These are phyloP conservation scores for Penicillium brasilianum DNA, from an alignment of 2,329 filamentous ascomycete genomes.

Conservation along the genomic window DNA sequence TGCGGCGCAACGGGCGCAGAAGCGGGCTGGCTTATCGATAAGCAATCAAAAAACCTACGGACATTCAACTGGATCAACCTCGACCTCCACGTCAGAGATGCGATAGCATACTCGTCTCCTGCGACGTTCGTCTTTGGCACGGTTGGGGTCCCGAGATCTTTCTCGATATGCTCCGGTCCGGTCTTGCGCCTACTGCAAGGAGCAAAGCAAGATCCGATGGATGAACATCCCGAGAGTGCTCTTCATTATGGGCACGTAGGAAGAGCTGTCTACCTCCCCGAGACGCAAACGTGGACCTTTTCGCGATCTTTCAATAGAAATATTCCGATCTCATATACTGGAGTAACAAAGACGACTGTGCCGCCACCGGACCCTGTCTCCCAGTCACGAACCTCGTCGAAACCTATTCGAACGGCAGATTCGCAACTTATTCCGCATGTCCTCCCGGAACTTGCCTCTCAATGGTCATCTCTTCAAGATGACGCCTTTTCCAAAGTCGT, in stretches of 20 bases:
- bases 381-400: constrained; percentile 14
- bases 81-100: constrained; percentile 5
- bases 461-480: constrained; percentile 36
- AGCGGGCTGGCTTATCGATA: constrained; percentile 34
- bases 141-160: neutral
- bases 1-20: constrained; percentile 35
- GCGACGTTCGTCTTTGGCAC: neutral
- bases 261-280: constrained; percentile 54
- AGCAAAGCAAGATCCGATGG: constrained; percentile 58
- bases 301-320: constrained; percentile 41
- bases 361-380: constrained; percentile 27
- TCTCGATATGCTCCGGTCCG: constrained; percentile 39
- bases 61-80: neutral
- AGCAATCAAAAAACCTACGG: constrained; percentile 26
- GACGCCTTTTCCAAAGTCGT: constrained; percentile 43
- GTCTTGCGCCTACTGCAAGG: constrained; percentile 33
- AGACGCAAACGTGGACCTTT: constrained; percentile 57
- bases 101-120: neutral
- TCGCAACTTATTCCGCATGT: constrained; percentile 33
- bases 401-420: constrained; percentile 24
- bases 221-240: constrained; percentile 56
- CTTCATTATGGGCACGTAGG: constrained; percentile 65
- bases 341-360: constrained; percentile 36
- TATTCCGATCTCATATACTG: constrained; percentile 37
- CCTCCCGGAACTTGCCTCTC: constrained; percentile 45